Base-by-base conservation (phyloP, 441 rosid genomes). In the Flueggea neowawraea region DNA sequence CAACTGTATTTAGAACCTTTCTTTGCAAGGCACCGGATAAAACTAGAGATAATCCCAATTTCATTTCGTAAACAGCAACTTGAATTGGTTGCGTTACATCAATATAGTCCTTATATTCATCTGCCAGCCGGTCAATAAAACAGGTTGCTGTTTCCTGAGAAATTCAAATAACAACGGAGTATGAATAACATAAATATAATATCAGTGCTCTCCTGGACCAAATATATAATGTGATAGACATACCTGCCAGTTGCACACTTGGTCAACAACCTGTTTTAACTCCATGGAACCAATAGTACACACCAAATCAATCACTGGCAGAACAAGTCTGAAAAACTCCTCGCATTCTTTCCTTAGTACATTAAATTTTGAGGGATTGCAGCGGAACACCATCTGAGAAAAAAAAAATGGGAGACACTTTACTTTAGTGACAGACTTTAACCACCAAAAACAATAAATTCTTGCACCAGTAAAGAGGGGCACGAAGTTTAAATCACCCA, bases 51-150 rank as follows among this genome's bases (percentile, higher is more conserved):
- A 91, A 67, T 55, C 98, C 99, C 66, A 91, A 67, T 72, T 95
- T 95, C 87, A 95, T 91, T 81, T 95, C 96, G 48, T 88, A 95
- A 39, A 90, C 76, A 41, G 98, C 92, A 65, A 95, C 98, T 81
- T 89, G 99, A 77, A 91, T 70, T 72, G 99, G 99, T 69, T 86
- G 97, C 63, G 81, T 80, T 68, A 91, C 62, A 77, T 95, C 99
- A 69, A 72, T 63, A 68, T 86, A 91, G 50, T 87, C 96, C 6
- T 73, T 53, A 66, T 91, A 90, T 57, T 86, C 95, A 55, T 60
- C 76, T 59, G 92, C 81, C 63, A 95, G 67, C 60, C 80, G 85
- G 55, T 85, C 77, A 57, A 88, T 71, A 61, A 91, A 89, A 55
- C 82, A 70, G 61, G 76, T 73, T 55, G 99, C 89, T 17, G 91